Percentiles rank a stretch among this genome's conserved stretches.
Conservation (phyloP, 1,284 basidiomycete genomes). For the Tetrapyrgos nigripes region DNA sequence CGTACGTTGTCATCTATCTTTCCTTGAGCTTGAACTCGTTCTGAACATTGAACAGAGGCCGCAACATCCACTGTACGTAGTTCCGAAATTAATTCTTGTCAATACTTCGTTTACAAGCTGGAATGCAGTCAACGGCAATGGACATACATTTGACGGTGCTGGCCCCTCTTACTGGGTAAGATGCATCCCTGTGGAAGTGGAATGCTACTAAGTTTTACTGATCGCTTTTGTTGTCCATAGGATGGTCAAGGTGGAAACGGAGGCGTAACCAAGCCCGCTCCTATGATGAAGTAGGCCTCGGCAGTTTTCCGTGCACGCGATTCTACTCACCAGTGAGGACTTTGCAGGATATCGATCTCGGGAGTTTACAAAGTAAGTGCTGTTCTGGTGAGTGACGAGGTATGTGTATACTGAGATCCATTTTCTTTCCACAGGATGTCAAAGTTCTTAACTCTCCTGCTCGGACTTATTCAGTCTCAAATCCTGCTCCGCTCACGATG, state of each 20-base stretch:
- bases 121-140: constrained; percentile 45
- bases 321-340: constrained; percentile 4
- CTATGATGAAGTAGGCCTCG: constrained; percentile 54
- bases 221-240: constrained; percentile 24
- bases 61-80: constrained; percentile 4
- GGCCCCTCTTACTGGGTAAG: constrained; percentile 54
- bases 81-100: background rate
- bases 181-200: constrained; percentile 26
- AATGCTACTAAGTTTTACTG: constrained; percentile 8
- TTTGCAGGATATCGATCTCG: constrained; percentile 56
- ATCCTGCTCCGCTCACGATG: constrained; percentile 45
- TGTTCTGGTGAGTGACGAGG: constrained; percentile 38
- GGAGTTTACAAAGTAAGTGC: constrained; percentile 52
- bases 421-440: constrained; percentile 36
- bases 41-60: constrained; percentile 1
- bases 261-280: constrained; percentile 47
- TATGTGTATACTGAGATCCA: constrained; percentile 27
- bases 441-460: constrained; percentile 54
- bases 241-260: constrained; percentile 49
- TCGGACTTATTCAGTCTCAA: constrained; percentile 44
- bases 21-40: background rate
- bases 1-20: constrained; percentile 23
- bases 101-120: background rate
- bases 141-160: constrained; percentile 51
- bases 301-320: background rate